phyloP scores from a whole-genome alignment of 1,139 yeast species.

The Hansenula lynferdii region DNA sequence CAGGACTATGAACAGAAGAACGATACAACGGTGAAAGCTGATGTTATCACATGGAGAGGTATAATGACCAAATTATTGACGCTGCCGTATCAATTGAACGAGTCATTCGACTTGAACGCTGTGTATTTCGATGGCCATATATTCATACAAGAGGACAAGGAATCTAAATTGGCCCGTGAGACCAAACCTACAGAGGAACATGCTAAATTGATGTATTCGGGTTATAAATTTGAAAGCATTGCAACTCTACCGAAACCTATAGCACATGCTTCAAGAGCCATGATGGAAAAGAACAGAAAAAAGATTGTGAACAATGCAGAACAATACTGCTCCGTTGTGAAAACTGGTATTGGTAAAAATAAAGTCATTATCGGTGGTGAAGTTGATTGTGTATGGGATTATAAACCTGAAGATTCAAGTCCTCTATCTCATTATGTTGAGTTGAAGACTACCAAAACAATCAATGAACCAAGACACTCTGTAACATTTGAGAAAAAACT shows the following conservation, averaged over 20 bases:
- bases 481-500: conserved; percentile 67
- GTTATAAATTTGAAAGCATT: conserved; percentile 80
- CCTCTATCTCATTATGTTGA: conserved; percentile 77
- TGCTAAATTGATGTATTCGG: conserved; percentile 54
- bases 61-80: conserved; percentile 64
- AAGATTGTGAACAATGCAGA: conserved; percentile 62
- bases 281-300: conserved; percentile 60
- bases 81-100: conserved; percentile 51
- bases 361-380: conserved; percentile 80
- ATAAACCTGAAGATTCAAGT: conserved; percentile 34
- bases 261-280: conserved; percentile 57
- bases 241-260: conserved; percentile 78
- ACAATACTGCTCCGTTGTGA: conserved; percentile 73
- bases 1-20: conserved; percentile 47
- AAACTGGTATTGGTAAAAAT: conserved; percentile 76
- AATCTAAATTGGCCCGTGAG: conserved; percentile 23
- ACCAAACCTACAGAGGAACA: conserved; percentile 28
- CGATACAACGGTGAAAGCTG: conserved; percentile 47
- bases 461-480: conserved; percentile 49
- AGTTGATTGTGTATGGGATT: conserved; percentile 86
- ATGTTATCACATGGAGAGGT: conserved; percentile 82
- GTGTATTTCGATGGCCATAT: conserved; percentile 76
- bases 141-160: conserved; percentile 64
- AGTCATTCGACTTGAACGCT: conserved; percentile 60
- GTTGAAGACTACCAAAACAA: conserved; percentile 63